Evolutionary conservation across 805 yeast species (phyloP).

Genomic region (Monosporozyma servazzii): DNA sequence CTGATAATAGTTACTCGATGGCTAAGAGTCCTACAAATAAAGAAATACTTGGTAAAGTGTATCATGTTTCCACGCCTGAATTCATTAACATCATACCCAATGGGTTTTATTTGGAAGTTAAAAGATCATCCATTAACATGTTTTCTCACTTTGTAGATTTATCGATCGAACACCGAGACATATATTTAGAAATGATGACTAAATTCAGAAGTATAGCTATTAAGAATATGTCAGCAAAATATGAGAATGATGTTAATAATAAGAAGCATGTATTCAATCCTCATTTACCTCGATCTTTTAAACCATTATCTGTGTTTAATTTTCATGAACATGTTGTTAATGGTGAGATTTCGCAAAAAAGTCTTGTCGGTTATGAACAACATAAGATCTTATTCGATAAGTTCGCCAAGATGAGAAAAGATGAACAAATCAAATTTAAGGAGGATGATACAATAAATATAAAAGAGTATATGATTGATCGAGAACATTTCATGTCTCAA

Average conservation of each 20-base stretch:
- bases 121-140: slow-evolving; percentile 23
- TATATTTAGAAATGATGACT: slow-evolving; percentile 16
- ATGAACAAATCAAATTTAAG: slow-evolving; percentile 10
- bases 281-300: slow-evolving; percentile 18
- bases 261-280: slow-evolving; percentile 6
- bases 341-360: slow-evolving; percentile 2
- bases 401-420: slow-evolving; percentile 20
- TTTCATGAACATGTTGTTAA: slow-evolving; percentile 9
- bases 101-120: slow-evolving; percentile 18
- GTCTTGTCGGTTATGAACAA: slow-evolving; percentile 7
- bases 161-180: slow-evolving; percentile 23
- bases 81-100: slow-evolving; percentile 20
- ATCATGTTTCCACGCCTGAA: slow-evolving; percentile 1
- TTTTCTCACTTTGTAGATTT: slow-evolving; percentile 18
- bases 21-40: not conserved
- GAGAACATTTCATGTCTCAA: slow-evolving; percentile 11
- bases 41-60: not conserved
- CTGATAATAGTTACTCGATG: not conserved
- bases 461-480: slow-evolving; percentile 12
- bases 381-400: slow-evolving; percentile 23
- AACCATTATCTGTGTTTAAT: slow-evolving; percentile 18
- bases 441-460: slow-evolving; percentile 3
- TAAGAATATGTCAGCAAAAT: slow-evolving; percentile 13
- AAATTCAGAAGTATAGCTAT: slow-evolving; percentile 19
- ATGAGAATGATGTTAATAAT: slow-evolving; percentile 7